Conservation (phyloP, 208 protist genomes). For the Trypanosoma congolense region DNA sequence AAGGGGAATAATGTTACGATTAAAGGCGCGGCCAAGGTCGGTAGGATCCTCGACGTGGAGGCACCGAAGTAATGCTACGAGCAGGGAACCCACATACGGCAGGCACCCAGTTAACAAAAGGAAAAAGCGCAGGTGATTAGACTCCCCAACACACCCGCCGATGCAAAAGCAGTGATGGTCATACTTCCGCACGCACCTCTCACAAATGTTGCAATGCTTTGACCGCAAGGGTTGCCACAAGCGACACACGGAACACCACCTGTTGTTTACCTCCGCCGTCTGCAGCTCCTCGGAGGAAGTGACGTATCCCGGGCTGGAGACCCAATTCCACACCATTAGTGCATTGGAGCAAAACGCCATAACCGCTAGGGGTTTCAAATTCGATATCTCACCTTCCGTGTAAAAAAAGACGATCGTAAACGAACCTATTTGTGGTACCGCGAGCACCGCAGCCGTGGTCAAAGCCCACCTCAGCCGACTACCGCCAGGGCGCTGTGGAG, state of each 20-base stretch:
- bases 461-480: background rate
- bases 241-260: conserved; percentile 19
- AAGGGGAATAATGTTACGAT: conserved; percentile 16
- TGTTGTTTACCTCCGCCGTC: conserved; percentile 1
- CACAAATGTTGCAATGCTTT: conserved; percentile 72
- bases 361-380: background rate
- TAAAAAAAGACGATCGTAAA: conserved; percentile 8
- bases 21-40: conserved; percentile 2
- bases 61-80: conserved; percentile 10
- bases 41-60: conserved; percentile 7
- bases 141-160: conserved; percentile 77
- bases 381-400: background rate
- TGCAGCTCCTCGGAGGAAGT: conserved; percentile 1
- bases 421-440: conserved; percentile 4
- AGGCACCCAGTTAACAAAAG: conserved; percentile 12
- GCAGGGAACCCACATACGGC: conserved; percentile 7
- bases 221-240: conserved; percentile 60
- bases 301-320: conserved; percentile 22
- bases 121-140: conserved; percentile 55
- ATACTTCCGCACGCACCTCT: conserved; percentile 76
- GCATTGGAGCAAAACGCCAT: conserved; percentile 17
- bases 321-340: conserved; percentile 23
- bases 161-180: conserved; percentile 91
- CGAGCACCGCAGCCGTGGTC: background rate
- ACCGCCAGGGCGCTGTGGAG: too few relatives aligned